Evolutionary conservation across 352 stramenopile species (phyloP), one percentile per base, ranked within the genome.

Genomic region (Stephanocyclus meneghinianus): DNA sequence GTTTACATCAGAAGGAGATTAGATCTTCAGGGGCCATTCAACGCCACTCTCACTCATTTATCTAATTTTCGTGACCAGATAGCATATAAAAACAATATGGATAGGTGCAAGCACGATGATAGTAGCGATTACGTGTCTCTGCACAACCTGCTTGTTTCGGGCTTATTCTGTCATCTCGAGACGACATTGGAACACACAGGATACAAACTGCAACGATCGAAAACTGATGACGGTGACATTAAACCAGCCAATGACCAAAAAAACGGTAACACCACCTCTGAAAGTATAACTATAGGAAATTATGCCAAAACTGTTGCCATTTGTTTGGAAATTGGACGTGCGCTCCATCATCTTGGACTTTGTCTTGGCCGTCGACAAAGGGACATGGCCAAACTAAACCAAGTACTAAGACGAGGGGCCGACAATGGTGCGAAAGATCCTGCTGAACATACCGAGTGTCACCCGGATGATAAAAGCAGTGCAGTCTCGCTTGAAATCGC

Each of bases 241-340:
- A 61, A 77, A 18, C 56, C 35, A 35, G 13, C 7, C 16, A 69
- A 56, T 18, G 15, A 5, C 45, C n/a, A 29, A 8, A 48, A 48
- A 13, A 63, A 53, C 42, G 67, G 65, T 18, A 53, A 64, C 48
- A 59, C 5, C 18, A 59, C 59, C 45, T n/a, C 18, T 26, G 37
- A 40, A 35, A 57, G 50, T 21, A 76, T 85, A 51, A 80, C 75
- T 18, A 47, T 62, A 11, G 32, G 80, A 21, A 85, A 88, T 72
- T 84, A 85, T 71, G 51, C 81, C 8, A 72, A 76, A 8, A 78
- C 84, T 60, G 75, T 87, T 40, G 74, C 84, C 32, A 82, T 45
- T 62, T 90, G 81, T 47, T 63, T 90, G n/a, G 84, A 90, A 51
- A 80, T 85, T 63, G 84, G 84, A 11, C 65, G 84, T 21, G 60